A percentile compares a stretch with the other conserved stretches of the same genome.
Evolutionary conservation across 805 yeast genomes (phyloP).

Genomic region (Ogataea allantospora): DNA sequence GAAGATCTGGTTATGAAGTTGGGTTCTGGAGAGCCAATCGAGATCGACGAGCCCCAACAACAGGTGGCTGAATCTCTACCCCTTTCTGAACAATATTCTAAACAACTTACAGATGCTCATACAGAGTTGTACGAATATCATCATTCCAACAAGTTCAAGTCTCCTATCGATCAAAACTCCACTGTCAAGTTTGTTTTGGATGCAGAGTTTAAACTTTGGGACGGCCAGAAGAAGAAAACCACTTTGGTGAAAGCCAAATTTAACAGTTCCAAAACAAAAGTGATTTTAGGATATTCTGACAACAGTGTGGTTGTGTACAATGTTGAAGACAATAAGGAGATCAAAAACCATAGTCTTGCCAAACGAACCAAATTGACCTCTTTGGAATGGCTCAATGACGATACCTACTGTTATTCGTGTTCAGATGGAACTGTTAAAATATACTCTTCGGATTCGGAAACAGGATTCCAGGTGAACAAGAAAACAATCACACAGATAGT

Average conservation of each 20-base stretch:
- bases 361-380: conserved; percentile 8
- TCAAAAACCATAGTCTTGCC: conserved; percentile 5
- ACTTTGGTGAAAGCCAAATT: conserved; percentile 3
- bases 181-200: conserved; percentile 3
- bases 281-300: conserved; percentile 13
- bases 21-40: conserved; percentile 25
- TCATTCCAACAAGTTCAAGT: conserved; percentile 20
- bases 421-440: conserved; percentile 8
- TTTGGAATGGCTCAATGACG: conserved; percentile 13
- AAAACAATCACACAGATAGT: conserved; percentile 8
- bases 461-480: conserved; percentile 4
- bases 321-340: neutral
- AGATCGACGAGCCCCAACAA: conserved; percentile 21
- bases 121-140: conserved; percentile 21
- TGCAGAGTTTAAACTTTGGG: conserved; percentile 4
- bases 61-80: neutral
- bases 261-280: conserved; percentile 3
- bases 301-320: conserved; percentile 7
- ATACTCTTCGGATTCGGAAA: conserved; percentile 3
- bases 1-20: conserved; percentile 49
- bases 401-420: conserved; percentile 7
- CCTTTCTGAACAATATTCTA: conserved; percentile 7
- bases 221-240: conserved; percentile 10
- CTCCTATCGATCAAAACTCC: conserved; percentile 10
- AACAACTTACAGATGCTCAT: conserved; percentile 18